These are phyloP conservation scores for Hippophae tibetana DNA, from an alignment of 306 rosid species.

Conservation along the genomic window DNA sequence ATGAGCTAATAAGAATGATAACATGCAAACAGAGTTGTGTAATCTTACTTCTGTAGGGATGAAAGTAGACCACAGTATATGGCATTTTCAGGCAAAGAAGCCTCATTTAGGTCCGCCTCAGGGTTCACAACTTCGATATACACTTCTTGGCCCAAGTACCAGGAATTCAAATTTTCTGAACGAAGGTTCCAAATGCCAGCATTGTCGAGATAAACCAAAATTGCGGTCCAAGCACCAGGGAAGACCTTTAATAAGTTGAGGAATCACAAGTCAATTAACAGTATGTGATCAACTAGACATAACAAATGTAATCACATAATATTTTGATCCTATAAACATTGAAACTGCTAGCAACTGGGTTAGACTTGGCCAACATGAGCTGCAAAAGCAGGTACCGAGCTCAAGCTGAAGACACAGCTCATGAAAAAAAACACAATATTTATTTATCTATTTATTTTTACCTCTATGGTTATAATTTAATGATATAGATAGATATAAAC, in stretches of 20 bases:
- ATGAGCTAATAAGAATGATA: not conserved
- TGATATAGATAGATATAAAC: no score
- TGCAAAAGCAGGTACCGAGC: no score
- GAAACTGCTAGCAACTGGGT: not conserved
- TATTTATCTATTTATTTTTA: no score
- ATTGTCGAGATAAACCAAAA: constrained; percentile 75
- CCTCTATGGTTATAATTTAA: no score
- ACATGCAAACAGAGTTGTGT: not conserved
- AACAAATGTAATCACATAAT: not conserved
- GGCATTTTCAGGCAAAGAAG: constrained; percentile 51
- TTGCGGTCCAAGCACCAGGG: constrained; percentile 96
- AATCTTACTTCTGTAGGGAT: constrained; percentile 71
- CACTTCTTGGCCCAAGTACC: constrained; percentile 88
- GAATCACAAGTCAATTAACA: not conserved
- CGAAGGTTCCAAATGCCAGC: constrained; percentile 94
- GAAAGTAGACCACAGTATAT: constrained; percentile 83
- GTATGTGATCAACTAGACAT: not conserved
- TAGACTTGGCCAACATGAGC: not conserved
- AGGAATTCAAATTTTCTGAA: constrained; percentile 70
- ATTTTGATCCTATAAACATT: not conserved
- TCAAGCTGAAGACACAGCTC: no score
- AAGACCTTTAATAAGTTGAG: constrained; percentile 46
- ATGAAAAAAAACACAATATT: no score
- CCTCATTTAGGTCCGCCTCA: constrained; percentile 42
- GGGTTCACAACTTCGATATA: constrained; percentile 62